Base-by-base conservation (phyloP, 192 early-diverging fungal genomes). In the Coemansia nantahalensis region DNA sequence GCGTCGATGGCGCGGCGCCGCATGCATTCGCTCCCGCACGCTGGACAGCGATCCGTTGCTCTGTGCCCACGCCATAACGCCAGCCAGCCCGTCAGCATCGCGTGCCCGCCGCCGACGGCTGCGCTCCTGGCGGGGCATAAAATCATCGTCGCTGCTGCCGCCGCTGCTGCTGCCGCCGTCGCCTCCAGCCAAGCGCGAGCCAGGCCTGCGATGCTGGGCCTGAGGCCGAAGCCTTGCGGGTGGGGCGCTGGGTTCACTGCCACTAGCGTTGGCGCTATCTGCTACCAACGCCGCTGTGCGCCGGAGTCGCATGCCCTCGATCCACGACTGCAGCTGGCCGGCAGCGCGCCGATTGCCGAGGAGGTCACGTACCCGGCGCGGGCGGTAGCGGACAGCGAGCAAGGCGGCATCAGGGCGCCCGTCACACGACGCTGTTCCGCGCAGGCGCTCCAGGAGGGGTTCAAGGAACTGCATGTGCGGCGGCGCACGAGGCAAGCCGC, bases 261-360 rank as follows among this genome's bases (percentile, higher is more conserved):
- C 9, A 46, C 52, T 54, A 28, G 51, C 59, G 32, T 54, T 48
- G 31, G 38, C 34, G 12, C 12, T 45, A 9, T 23, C n/a, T n/a
- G n/a, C n/a, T 10, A 34, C 61, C 19, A 35, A 17, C 12, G 51
- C 39, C 17, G 36, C 35, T 40, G 53, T 10, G 34, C 62, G 62
- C 43, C 45, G 55, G 9, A 75, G 51, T 39, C 71, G 41, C 71
- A 75, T 75, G 44, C 56, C 45, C 31, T 67, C 71, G 28, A 75
- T 67, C 71, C 71, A 75, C 10, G 64, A 62, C 39, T 66, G 64
- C 34, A 75, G 53, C 39, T 53, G 55, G 30, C 26, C 26, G 22
- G 62, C 71, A 35, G 55, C 53, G 5, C 45, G 50, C 11, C 33
- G 45, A 38, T 75, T 75, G 36, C 38, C 59, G 30, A 75, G 60